Evolutionary conservation across 176 grass and related monocot genomes (phyloP).

Genomic region (Cymbopogon citratus): DNA sequence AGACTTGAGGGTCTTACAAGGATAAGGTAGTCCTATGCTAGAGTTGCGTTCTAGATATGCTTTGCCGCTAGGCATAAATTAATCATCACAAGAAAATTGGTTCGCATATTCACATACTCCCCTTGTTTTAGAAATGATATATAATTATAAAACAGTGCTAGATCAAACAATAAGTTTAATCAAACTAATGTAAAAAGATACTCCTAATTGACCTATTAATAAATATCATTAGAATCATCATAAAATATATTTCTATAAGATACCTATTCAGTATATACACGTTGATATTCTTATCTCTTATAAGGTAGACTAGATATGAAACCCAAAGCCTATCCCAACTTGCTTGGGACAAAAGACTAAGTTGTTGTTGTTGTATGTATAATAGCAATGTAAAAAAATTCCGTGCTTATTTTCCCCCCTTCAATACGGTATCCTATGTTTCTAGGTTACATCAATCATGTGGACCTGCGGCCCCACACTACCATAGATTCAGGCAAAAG

Average conservation of each 20-base stretch:
- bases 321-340: too few relatives aligned
- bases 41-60: too few relatives aligned
- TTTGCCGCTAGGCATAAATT: neutral
- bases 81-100: neutral
- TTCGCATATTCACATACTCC: neutral
- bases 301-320: too few relatives aligned
- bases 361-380: too few relatives aligned
- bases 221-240: too few relatives aligned
- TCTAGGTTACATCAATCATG: neutral
- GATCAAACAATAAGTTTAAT: neutral
- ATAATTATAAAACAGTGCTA: too few relatives aligned
- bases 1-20: neutral
- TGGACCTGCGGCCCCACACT: neutral
- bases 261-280: too few relatives aligned
- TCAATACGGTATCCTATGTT: neutral
- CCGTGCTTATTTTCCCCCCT: neutral
- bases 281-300: too few relatives aligned
- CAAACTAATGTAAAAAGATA: neutral
- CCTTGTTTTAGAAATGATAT: accelerated
- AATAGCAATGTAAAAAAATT: too few relatives aligned
- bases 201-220: neutral
- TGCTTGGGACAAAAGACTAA: too few relatives aligned
- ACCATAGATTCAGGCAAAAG: neutral
- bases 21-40: neutral
- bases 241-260: too few relatives aligned